Base-by-base conservation (phyloP, 163 green algal genomes). In the Trebouxia gelatinosa region DNA sequence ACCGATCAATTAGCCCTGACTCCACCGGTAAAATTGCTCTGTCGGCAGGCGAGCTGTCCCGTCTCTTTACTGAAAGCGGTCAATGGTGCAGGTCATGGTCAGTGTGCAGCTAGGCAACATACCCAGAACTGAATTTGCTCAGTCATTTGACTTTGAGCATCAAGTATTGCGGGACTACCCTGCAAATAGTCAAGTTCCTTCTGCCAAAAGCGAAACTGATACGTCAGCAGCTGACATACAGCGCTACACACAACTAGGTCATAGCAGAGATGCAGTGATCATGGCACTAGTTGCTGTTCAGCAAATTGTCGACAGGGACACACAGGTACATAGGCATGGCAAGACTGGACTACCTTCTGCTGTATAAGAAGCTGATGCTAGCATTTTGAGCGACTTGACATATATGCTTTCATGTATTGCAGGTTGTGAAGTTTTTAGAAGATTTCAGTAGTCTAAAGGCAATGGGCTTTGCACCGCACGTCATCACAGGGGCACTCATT, bases 341-440 rank as follows among this genome's bases (percentile, higher is more conserved):
- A n/a, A n/a, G n/a, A n/a, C n/a, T n/a, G n/a, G n/a, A n/a, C n/a
- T n/a, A n/a, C n/a, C n/a, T n/a, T 59, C 48, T 29, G 48, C 48
- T 23, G 23, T 19, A 59, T 19, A 59, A 59, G 19, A 59, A 59
- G 48, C 48, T 29, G 48, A 59, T 2, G 48, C 19, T 59, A 3
- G 48, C 48, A 59, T 23, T 23, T 23, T 59, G 48, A 19, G 23
- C 26, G 48, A 3, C 13, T 58, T 58, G 13, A 2, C 2, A 19
- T 7, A 19, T 23, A 59, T 59, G 19, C 48, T 29, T 19, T 19
- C 3, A 23, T 19, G 48, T 2, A 28, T 19, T n/a, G 29, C 40
- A 76, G 68, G 46, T 76, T 28, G 9, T 76, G 17, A 59, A 76
- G 28, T 76, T 61, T 31, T 37, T 59, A 46, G 68, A 76, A 38